Percentiles rank a stretch among this genome's conserved stretches.
phyloP scores from a whole-genome alignment of 805 yeast genomes.

The Lipomyces chichibuensis region DNA sequence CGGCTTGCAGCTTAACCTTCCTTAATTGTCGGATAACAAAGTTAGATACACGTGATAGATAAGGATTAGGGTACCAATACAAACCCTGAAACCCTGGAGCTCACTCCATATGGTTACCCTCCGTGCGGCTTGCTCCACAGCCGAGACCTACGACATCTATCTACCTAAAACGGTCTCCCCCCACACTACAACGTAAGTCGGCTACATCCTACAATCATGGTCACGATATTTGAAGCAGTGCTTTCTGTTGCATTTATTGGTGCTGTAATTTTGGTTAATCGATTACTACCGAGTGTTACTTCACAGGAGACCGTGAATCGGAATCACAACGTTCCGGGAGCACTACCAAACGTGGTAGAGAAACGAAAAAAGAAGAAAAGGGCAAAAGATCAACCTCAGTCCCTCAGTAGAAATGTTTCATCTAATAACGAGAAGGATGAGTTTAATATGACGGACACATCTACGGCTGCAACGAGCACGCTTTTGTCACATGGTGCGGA shows the following conservation, averaged over 20 bases:
- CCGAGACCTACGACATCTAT: no score
- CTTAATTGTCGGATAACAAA: not conserved
- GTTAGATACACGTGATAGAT: slow-evolving; percentile 11
- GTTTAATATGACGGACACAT: not conserved
- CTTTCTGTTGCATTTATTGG: not conserved
- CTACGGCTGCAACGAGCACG: not conserved
- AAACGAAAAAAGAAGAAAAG: not conserved
- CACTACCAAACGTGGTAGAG: not conserved
- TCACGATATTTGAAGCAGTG: not conserved
- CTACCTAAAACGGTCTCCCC: no score
- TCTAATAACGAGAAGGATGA: not conserved
- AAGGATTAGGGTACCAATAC: not conserved
- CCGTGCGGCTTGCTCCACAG: not conserved
- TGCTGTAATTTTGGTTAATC: not conserved
- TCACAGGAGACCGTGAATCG: not conserved
- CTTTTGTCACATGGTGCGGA: not conserved
- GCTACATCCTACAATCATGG: not conserved
- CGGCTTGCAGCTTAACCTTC: not conserved
- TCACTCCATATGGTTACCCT: no score
- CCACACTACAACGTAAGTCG: no score
- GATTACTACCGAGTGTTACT: not conserved
- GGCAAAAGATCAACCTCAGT: not conserved
- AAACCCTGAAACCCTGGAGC: no score
- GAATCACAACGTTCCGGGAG: not conserved
- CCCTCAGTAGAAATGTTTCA: not conserved